Evolutionary conservation across 257 asterid genomes (phyloP), one percentile per base, ranked within the genome.

Genomic region (Nicotiana attenuata): DNA sequence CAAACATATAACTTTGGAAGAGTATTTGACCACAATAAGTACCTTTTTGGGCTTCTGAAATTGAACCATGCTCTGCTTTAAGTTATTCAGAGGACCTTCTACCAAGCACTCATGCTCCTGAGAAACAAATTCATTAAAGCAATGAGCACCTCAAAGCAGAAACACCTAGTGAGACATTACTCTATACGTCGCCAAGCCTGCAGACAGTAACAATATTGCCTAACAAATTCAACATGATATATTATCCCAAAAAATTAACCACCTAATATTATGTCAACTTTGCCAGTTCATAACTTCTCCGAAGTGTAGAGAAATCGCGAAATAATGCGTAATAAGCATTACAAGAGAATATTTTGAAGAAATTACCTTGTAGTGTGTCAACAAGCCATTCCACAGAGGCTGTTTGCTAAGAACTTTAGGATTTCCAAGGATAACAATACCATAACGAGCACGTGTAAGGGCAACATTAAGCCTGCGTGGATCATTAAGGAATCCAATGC

Each of bases 391-490:
- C 99, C 99, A 96, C 69, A 96, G 88, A 26, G 97, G 97, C 87
- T 94, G 99, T 84, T 93, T 96, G 90, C 99, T 94, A 77, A 96
- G 89, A 83, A 96, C 99, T 90, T 96, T 96, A 53, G 99, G 99
- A 86, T 96, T 96, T 85, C 99, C 99, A 89, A 96, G 81, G 81
- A 96, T 91, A 81, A 96, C 99, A 81, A 94, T 93, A 81, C 99
- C 99, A 90, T 96, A 96, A 67, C 98, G 98, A 85, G 99, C 99
- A 86, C 99, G 99, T 41, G 99, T 96, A 69, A 96, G 98, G 59
- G 99, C 99, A 76, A 96, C 99, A 89, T 96, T 96, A 80, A 96
- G 99, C 81, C 99, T 92, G 19, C 99, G 97, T 24, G 99, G 99
- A 85, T 96, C 99, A 87, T 96, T 96, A 85, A 96, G 98, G 86